Evolutionary conservation across 371 early-diverging fungal species (phyloP).

Genomic region (Mortierella sp.): DNA sequence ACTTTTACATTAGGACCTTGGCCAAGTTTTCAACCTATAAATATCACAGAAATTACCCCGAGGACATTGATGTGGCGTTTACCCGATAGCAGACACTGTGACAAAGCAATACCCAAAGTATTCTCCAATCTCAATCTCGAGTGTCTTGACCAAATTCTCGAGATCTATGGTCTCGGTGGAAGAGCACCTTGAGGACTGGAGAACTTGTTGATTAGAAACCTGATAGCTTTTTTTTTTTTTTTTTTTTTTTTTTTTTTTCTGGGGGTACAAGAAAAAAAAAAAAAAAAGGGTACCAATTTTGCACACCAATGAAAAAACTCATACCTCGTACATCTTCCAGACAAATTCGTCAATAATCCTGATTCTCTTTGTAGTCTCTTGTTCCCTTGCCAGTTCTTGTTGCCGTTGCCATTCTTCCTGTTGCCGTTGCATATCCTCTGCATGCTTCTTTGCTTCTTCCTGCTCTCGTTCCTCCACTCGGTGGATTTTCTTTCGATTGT

Average conservation of each 20-base stretch:
- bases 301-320: neutral
- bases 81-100: constrained; percentile 29
- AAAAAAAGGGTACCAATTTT: neutral
- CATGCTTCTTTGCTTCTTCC: constrained; percentile 32
- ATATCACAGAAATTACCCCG: no score
- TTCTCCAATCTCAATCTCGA: constrained; percentile 41
- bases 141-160: constrained; percentile 22
- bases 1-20: no score
- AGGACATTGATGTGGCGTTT: no score
- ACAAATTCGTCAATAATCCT: constrained; percentile 32
- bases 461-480: constrained; percentile 32
- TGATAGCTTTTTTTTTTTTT: no score
- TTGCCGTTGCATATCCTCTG: constrained; percentile 15
- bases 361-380: constrained; percentile 18
- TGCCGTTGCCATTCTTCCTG: constrained; percentile 42
- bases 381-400: constrained; percentile 28
- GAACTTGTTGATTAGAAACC: neutral
- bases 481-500: constrained; percentile 45
- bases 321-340: constrained; percentile 45
- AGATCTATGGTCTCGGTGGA: constrained; percentile 6
- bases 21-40: no score
- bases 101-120: constrained; percentile 40
- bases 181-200: neutral
- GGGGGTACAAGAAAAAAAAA: neutral
- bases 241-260: no score